Evolutionary conservation across 192 early-diverging fungal genomes (phyloP), one percentile per base, ranked within the genome.

Genomic region (Coemansia sp.): DNA sequence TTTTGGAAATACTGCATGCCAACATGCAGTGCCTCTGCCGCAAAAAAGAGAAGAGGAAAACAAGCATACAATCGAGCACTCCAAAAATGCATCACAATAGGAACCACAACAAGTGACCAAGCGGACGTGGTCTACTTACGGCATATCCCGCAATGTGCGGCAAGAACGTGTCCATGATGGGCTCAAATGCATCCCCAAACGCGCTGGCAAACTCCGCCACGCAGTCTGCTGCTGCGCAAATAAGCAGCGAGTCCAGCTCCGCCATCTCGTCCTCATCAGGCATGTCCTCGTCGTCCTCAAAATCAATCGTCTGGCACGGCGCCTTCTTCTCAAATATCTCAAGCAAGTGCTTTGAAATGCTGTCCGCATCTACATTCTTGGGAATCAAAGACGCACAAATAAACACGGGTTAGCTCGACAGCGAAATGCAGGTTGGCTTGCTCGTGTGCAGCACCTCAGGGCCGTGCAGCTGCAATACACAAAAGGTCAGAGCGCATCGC

Each of bases 131-230:
- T 45, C 56, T 52, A 69, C 74, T 62, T 68, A 85, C 84, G 68
- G 89, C 91, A 75, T 92, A 94, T 62, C 87, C 89, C 22, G 83
- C 80, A 67, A 94, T 94, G 52, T 88, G 82, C 12, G 91, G 92
- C 59, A 92, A 78, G 73, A 93, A 94, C 35, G 87, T 83, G 59
- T 90, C 80, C 73, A 93, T 89, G 73, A 87, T 90, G 6, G 82
- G 72, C 37, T 85, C 86, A 71, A 93, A 96, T 56, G 83, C 85
- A 4, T 85, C 83, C 19, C 92, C 92, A 64, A 95, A 71, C 17
- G 85, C 90, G 41, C 77, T 78, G 58, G 91, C 87, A 59, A 95
- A 72, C 25, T 87, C 89, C 12, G 85, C 92, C 58, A 93, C 89
- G 53, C 93, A 83, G 75, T 96, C 94, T 43, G 88, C 88, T 11